phyloP scores from a whole-genome alignment of 495 filamentous ascomycete genomes.

The Neurospora terricola region DNA sequence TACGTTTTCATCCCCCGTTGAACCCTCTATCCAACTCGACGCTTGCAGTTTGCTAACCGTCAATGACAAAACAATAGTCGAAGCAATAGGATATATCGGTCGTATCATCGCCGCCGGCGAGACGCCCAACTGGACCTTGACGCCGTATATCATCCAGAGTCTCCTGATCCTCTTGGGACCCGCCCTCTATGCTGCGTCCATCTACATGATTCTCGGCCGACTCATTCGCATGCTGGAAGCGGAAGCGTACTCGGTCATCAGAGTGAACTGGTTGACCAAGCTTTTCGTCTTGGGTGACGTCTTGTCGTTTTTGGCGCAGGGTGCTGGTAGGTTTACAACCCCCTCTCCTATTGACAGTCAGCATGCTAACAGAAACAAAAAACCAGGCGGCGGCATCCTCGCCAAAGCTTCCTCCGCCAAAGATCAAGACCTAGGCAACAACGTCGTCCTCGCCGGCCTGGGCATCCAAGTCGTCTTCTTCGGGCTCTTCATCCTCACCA shows the following conservation, averaged over 20 bases:
- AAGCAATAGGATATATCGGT: slow-evolving; percentile 49
- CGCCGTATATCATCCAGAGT: slow-evolving; percentile 28
- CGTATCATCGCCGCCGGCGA: slow-evolving; percentile 31
- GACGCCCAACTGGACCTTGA: slow-evolving; percentile 19
- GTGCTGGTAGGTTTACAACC: slow-evolving; percentile 11
- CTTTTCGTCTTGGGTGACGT: slow-evolving; percentile 36
- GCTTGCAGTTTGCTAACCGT: not conserved
- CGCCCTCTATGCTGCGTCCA: slow-evolving; percentile 36
- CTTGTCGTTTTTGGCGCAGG: slow-evolving; percentile 30
- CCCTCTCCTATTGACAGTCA: too few species aligned
- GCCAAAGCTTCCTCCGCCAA: slow-evolving; percentile 18
- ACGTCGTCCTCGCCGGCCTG: slow-evolving; percentile 36
- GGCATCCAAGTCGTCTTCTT: slow-evolving; percentile 45
- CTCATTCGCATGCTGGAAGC: slow-evolving; percentile 31
- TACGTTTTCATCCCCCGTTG: slow-evolving; percentile 22
- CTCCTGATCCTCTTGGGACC: slow-evolving; percentile 32
- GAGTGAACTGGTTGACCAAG: slow-evolving; percentile 37
- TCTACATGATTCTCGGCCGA: slow-evolving; percentile 48
- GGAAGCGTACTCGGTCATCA: slow-evolving; percentile 29
- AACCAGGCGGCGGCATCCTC: slow-evolving; percentile 21
- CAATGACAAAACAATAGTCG: slow-evolving; percentile 28
- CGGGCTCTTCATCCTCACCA: slow-evolving; percentile 39
- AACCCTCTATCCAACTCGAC: not conserved
- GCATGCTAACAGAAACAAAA: not conserved
- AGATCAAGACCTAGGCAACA: slow-evolving; percentile 26